Conservation (phyloP, 2,329 filamentous ascomycete genomes). For the Trichoderma hamatum region DNA sequence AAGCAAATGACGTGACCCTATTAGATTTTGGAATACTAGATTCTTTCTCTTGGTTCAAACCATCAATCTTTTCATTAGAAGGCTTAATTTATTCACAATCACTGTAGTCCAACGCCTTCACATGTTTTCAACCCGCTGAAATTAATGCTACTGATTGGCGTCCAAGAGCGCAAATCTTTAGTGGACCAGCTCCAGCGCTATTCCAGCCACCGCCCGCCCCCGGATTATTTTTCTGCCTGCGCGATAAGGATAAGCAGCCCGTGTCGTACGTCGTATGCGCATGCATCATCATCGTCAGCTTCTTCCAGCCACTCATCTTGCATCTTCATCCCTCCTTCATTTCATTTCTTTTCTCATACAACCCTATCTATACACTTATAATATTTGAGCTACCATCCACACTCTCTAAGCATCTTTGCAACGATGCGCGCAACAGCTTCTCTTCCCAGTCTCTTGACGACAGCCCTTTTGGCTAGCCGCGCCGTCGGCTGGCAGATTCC, state of each 20-base stretch:
- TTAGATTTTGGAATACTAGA: background rate
- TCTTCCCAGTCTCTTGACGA: conserved; percentile 1
- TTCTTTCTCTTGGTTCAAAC: background rate
- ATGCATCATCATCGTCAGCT: background rate
- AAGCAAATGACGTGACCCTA: background rate
- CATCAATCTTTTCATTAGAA: background rate
- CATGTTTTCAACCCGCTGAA: background rate
- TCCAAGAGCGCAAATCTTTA: background rate
- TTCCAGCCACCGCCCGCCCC: background rate
- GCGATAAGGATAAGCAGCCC: background rate
- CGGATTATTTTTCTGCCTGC: background rate
- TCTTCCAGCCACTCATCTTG: background rate
- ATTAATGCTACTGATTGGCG: background rate
- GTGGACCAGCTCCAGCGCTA: background rate
- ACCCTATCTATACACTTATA: background rate
- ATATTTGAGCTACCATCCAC: background rate
- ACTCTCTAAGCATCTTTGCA: no score
- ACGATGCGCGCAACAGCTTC: conserved; percentile 7
- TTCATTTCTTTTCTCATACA: background rate
- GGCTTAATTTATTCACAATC: background rate
- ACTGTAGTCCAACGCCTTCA: background rate
- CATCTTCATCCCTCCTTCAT: background rate
- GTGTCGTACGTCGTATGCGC: background rate
- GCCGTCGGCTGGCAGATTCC: conserved; percentile 4
- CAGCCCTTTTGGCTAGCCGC: conserved; percentile 13